A percentile compares a stretch with the other conserved stretches of the same genome.
These are phyloP conservation scores for Trametes meyenii DNA, from an alignment of 768 basidiomycete species.

Conservation along the genomic window DNA sequence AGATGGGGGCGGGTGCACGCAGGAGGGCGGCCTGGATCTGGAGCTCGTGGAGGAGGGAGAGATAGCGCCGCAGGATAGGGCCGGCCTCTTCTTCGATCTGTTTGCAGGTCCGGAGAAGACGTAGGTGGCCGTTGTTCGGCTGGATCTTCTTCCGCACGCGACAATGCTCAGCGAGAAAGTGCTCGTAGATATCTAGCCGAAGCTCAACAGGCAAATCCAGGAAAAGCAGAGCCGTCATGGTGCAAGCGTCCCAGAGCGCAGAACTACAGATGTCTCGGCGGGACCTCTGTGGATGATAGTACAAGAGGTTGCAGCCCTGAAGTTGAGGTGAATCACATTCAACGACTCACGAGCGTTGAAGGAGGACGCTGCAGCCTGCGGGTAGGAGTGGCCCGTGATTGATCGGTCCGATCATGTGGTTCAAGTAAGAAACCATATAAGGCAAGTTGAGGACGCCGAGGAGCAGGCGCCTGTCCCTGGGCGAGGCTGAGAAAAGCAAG, in stretches of 20 bases:
- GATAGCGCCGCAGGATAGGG: constrained; percentile 33
- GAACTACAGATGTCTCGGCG: neutral
- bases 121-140: constrained; percentile 40
- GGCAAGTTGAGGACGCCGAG: constrained; percentile 3
- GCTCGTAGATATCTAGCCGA: constrained; percentile 39
- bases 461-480: neutral
- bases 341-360: neutral
- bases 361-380: neutral
- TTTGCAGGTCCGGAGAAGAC: constrained; percentile 37
- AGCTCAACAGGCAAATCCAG: constrained; percentile 38
- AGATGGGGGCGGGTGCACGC: constrained; percentile 25
- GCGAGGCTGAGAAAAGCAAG: neutral
- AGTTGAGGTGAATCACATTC: neutral
- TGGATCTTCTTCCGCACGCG: constrained; percentile 29
- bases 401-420: constrained; percentile 21
- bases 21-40: constrained; percentile 37
- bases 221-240: constrained; percentile 19
- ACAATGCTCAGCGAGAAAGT: constrained; percentile 33
- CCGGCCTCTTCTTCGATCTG: constrained; percentile 38
- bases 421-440: constrained; percentile 28
- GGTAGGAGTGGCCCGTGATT: neutral
- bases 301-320: neutral
- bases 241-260: neutral
- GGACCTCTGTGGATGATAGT: neutral
- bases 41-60: constrained; percentile 42